Conservation (phyloP, 176 grass and related monocot species). For the Luzula sylvatica region DNA sequence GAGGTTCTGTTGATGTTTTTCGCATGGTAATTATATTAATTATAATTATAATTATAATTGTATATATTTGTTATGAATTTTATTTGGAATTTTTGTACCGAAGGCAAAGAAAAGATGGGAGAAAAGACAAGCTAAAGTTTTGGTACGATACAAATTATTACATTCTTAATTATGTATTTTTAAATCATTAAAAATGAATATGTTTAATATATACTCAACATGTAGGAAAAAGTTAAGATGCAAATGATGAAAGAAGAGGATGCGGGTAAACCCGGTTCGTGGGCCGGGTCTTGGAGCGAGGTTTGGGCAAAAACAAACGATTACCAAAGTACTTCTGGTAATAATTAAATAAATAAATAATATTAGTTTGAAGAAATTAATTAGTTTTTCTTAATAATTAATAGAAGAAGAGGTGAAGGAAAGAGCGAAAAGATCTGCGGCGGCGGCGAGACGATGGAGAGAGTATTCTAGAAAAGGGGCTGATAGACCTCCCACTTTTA, state of each 20-base stretch:
- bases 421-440: constrained; percentile 57
- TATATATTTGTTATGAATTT: not conserved
- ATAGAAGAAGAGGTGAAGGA: constrained; percentile 57
- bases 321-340: constrained; percentile 20
- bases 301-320: constrained; percentile 47
- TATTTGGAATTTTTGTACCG: constrained; percentile 15
- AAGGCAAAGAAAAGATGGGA: constrained; percentile 73
- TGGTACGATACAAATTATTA: constrained; percentile 35
- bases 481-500: constrained; percentile 35
- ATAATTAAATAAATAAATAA: not conserved
- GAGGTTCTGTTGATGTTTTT: constrained; percentile 72
- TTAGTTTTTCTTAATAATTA: not conserved
- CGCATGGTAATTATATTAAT: constrained; percentile 49
- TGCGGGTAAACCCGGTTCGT: constrained; percentile 28
- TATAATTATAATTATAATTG: not conserved
- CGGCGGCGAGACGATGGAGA: constrained; percentile 67
- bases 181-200: not conserved
- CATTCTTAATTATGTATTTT: not conserved
- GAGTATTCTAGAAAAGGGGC: constrained; percentile 71
- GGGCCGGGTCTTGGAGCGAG: constrained; percentile 46
- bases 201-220: not conserved
- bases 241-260: constrained; percentile 53
- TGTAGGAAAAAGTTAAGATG: constrained; percentile 54
- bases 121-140: constrained; percentile 71
- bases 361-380: not conserved